These are phyloP conservation scores for Blechomonas ayalai DNA, from an alignment of 208 protist genomes.

Conservation along the genomic window DNA sequence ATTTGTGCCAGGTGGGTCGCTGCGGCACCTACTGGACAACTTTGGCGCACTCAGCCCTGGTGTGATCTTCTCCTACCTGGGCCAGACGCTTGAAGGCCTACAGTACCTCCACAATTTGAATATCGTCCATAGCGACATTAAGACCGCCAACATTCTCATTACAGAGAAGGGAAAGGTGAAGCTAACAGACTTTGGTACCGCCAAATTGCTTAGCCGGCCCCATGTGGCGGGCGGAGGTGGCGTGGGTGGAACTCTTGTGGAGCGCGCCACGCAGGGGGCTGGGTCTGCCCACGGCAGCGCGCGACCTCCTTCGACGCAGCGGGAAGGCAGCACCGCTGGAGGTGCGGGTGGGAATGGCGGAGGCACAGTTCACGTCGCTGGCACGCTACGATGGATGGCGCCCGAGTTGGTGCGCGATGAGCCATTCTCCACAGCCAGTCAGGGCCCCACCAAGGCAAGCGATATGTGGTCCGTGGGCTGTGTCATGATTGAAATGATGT, in stretches of 20 bases:
- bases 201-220: constrained; percentile 58
- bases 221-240: constrained; percentile 12
- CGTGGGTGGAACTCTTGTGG: constrained; percentile 4
- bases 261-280: not conserved
- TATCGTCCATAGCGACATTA: constrained; percentile 90
- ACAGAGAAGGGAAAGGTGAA: constrained; percentile 82
- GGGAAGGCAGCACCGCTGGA: not conserved
- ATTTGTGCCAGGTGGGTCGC: constrained; percentile 86
- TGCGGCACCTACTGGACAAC: constrained; percentile 85
- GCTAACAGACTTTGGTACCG: constrained; percentile 88
- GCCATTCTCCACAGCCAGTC: not conserved
- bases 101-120: constrained; percentile 80
- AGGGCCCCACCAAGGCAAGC: constrained; percentile 64
- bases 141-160: constrained; percentile 89
- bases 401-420: constrained; percentile 59
- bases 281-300: too few relatives aligned
- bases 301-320: too few relatives aligned
- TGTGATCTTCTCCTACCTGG: constrained; percentile 78
- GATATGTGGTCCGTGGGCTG: constrained; percentile 91
- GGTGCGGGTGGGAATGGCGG: constrained; percentile 6
- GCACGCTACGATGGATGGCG: constrained; percentile 88
- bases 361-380: constrained; percentile 52
- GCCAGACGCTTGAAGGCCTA: constrained; percentile 76
- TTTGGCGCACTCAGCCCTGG: constrained; percentile 79
- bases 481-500: constrained; percentile 88